Evolutionary conservation across 495 filamentous ascomycete species (phyloP).

Genomic region (Antarctomyces pellizariae): DNA sequence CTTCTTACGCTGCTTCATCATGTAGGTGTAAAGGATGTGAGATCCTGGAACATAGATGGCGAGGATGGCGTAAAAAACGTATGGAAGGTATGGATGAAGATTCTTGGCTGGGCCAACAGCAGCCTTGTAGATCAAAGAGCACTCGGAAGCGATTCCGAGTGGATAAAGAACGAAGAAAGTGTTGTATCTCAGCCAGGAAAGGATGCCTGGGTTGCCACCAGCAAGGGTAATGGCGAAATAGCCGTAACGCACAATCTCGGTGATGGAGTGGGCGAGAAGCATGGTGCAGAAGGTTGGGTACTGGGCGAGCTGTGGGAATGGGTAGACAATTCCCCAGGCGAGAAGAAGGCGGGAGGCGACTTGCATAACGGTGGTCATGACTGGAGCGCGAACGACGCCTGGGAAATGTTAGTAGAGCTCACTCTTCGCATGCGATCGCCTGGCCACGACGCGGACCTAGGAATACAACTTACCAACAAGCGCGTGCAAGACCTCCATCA

Average conservation of each 20-base stretch:
- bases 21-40: slow-evolving; percentile 76
- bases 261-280: slow-evolving; percentile 63
- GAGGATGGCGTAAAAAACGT: slow-evolving; percentile 36
- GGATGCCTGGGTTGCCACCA: slow-evolving; percentile 29
- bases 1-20: slow-evolving; percentile 75
- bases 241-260: slow-evolving; percentile 71
- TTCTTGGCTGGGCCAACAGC: slow-evolving; percentile 34
- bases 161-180: slow-evolving; percentile 86
- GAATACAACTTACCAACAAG: slow-evolving; percentile 25
- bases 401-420: slow-evolving; percentile 6
- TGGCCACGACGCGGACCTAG: not conserved
- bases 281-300: slow-evolving; percentile 37
- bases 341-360: slow-evolving; percentile 63
- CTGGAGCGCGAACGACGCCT: slow-evolving; percentile 64
- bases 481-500: slow-evolving; percentile 66
- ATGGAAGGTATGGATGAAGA: slow-evolving; percentile 26
- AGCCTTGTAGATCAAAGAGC: slow-evolving; percentile 43
- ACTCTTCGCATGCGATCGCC: not conserved
- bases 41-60: slow-evolving; percentile 64
- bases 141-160: slow-evolving; percentile 70
- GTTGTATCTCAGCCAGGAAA: slow-evolving; percentile 82
- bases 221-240: slow-evolving; percentile 60
- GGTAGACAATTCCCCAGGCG: slow-evolving; percentile 53
- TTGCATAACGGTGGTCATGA: slow-evolving; percentile 75
- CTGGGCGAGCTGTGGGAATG: slow-evolving; percentile 33